Evolutionary conservation across 345 rosid species (phyloP).

Genomic region (Limnanthes douglasii): DNA sequence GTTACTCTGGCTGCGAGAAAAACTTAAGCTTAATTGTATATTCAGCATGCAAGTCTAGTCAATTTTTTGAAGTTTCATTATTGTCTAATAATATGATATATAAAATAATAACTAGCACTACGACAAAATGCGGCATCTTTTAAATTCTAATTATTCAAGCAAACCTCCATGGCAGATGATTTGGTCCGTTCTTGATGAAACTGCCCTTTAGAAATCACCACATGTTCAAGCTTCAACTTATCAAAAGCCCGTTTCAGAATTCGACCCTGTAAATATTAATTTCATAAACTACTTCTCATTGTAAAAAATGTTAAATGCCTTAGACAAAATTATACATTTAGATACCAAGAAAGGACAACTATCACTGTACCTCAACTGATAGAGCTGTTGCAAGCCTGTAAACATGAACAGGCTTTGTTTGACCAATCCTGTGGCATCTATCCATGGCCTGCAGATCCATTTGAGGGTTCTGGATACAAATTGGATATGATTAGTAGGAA

Average conservation of each 20-base stretch:
- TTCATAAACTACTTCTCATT: slow-evolving; percentile 7
- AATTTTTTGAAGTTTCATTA: no score
- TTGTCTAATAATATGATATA: no score
- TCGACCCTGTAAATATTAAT: slow-evolving; percentile 45
- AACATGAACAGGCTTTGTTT: slow-evolving; percentile 98
- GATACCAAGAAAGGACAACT: slow-evolving; percentile 5
- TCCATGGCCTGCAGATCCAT: slow-evolving; percentile 99
- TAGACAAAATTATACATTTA: neutral
- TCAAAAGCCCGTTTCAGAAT: slow-evolving; percentile 76
- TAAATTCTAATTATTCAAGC: no score
- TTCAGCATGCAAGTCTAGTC: no score
- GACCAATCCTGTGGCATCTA: slow-evolving; percentile 98
- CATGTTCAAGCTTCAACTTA: slow-evolving; percentile 94
- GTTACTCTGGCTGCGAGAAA: no score
- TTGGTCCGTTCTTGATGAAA: slow-evolving; percentile 74
- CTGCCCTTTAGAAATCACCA: slow-evolving; percentile 85
- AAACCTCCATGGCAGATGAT: slow-evolving; percentile 32
- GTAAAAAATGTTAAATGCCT: slow-evolving; percentile 4
- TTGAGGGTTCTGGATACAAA: slow-evolving; percentile 70
- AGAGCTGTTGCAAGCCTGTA: slow-evolving; percentile 89
- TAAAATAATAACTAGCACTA: no score
- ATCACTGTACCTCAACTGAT: slow-evolving; percentile 60
- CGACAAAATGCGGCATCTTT: no score
- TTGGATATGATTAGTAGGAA: slow-evolving; percentile 7
- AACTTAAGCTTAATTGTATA: no score